Conservation (phyloP, 768 basidiomycete species). For the Termitomyces sp. region DNA sequence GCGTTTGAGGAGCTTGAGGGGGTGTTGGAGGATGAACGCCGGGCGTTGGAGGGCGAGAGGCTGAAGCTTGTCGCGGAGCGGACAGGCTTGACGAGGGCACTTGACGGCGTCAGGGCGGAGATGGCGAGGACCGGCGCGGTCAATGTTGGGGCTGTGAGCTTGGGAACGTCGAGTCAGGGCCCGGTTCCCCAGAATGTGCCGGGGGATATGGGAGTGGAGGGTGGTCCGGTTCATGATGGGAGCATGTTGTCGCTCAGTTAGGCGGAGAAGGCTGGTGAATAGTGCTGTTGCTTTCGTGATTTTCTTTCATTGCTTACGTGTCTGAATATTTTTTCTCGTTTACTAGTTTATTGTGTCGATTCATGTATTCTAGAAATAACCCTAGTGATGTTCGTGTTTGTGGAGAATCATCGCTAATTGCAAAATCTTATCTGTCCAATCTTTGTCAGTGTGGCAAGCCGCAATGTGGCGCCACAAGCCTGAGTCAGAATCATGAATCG, state of each 20-base stretch:
- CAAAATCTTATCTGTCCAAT: too few species aligned
- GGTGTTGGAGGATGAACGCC: slow-evolving; percentile 86
- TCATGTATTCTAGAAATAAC: neutral
- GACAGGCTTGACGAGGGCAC: slow-evolving; percentile 61
- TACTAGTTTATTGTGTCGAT: neutral
- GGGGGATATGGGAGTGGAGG: slow-evolving; percentile 44
- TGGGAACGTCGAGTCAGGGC: slow-evolving; percentile 63
- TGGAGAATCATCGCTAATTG: neutral
- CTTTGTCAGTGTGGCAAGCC: too few species aligned
- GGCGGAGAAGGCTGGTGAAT: neutral
- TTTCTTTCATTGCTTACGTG: neutral
- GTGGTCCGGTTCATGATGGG: slow-evolving; percentile 55
- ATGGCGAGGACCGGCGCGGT: slow-evolving; percentile 50
- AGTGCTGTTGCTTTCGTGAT: neutral
- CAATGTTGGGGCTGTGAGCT: slow-evolving; percentile 28
- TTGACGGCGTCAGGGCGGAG: slow-evolving; percentile 67
- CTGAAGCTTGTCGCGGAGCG: slow-evolving; percentile 80
- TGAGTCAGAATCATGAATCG: neutral
- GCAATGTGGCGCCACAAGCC: neutral
- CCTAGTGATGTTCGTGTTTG: neutral
- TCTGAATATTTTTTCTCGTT: neutral
- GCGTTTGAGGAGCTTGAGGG: slow-evolving; percentile 96
- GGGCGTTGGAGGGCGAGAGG: slow-evolving; percentile 77
- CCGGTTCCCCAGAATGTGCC: slow-evolving; percentile 50
- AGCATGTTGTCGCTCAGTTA: slow-evolving; percentile 48